Evolutionary conservation across 768 basidiomycete genomes (phyloP), one percentile per base, ranked within the genome.

Genomic region (Suillus bovinus): DNA sequence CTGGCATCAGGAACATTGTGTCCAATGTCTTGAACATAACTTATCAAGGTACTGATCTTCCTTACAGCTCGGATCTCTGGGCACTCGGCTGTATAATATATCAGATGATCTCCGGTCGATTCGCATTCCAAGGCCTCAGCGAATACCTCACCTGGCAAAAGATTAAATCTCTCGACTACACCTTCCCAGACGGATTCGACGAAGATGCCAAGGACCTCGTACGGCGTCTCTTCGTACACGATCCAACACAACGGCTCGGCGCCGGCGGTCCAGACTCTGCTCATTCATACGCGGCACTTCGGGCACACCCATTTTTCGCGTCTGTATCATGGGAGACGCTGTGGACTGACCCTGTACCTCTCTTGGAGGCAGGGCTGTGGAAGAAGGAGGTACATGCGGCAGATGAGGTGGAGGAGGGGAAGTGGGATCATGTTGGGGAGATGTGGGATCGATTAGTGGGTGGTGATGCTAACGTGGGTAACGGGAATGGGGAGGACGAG

Each of bases 111-210:
- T 86, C 90, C 14, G 96, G 96, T 42, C 86, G 85, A 46, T 96
- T 96, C 67, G 92, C 95, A 2, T 99, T 99, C 79, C 86, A 91
- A 65, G 95, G 90, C 5, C 80, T 88, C 7, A 94, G 95, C 0
- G 94, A 98, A 63, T 98, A 96, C 71, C 85, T 97, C 63, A 97
- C 91, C 36, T 96, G 94, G 85, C 90, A 97, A 71, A 94, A 94
- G 78, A 93, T 99, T 76, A 91, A 95, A 76, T 82, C 86, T 50
- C 80, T 92, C 53, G 90, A 96, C 50, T 98, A 94, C 77, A 80
- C 84, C 24, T 93, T 95, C 71, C 94, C 96, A 0, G 87, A 89
- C 10, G 89, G 86, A 1, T 96, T 97, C 69, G 93, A 96, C 69
- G 78, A 82, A 50, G 82, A 88, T 44, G 94, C 94, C 5, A 84